These are phyloP conservation scores for Stemphylium lycopersici DNA, from an alignment of 2,329 filamentous ascomycete species.

Conservation along the genomic window DNA sequence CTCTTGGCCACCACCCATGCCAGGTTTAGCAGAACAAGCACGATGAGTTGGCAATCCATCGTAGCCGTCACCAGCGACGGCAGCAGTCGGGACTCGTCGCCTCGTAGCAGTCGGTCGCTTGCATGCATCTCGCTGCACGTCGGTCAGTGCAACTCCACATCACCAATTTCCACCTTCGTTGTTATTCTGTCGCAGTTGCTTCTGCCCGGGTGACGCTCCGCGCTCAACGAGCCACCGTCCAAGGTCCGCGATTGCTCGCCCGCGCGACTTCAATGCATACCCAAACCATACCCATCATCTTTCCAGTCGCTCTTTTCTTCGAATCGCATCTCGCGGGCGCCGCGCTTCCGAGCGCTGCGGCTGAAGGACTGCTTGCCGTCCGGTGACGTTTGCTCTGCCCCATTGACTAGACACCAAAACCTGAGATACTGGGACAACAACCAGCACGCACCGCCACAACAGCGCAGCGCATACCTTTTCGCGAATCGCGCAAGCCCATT, in stretches of 20 bases:
- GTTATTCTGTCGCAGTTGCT: constrained; percentile 7
- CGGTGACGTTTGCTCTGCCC: constrained; percentile 23
- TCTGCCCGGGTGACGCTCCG: background rate
- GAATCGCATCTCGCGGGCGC: constrained; percentile 15
- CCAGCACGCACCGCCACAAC: constrained; percentile 16
- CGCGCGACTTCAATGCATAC: constrained; percentile 14
- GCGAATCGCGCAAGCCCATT: constrained; percentile 23
- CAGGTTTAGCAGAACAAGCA: constrained; percentile 23
- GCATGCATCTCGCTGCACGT: constrained; percentile 14
- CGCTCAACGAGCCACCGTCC: constrained; percentile 4
- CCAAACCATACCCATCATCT: constrained; percentile 6
- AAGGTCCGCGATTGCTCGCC: constrained; percentile 8
- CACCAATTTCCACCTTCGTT: constrained; percentile 6
- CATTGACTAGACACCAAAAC: constrained; percentile 14
- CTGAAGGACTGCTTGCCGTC: constrained; percentile 19
- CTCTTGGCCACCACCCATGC: constrained; percentile 20
- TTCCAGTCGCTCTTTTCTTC: constrained; percentile 14
- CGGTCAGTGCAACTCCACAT: constrained; percentile 16
- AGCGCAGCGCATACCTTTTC: constrained; percentile 16
- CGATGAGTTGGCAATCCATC: constrained; percentile 18
- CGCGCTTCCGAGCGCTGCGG: constrained; percentile 24
- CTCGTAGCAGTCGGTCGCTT: constrained; percentile 17
- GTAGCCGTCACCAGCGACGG: constrained; percentile 14
- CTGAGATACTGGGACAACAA: constrained; percentile 16
- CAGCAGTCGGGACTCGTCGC: constrained; percentile 3